Base-by-base conservation (phyloP, 345 rosid genomes). In the Eucalyptus polyanthemos region DNA sequence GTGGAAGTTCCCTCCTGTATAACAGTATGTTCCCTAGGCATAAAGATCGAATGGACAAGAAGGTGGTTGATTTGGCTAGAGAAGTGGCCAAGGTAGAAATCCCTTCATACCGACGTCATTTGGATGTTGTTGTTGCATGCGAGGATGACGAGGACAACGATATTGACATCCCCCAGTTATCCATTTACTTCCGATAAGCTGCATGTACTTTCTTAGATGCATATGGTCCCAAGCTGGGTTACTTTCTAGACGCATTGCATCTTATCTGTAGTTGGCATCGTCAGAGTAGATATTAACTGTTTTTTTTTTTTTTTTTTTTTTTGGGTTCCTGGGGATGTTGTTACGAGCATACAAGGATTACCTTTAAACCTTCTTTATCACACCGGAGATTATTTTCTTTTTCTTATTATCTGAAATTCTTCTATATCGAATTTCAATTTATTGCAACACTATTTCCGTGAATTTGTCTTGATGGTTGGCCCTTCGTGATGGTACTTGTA, bases 81-180 rank as follows among this genome's bases (percentile, higher is more conserved):
- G 99, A 98, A 65, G 97, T 98, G 50, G 99, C 99, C 5, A 96
- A 94, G 90, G 92, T 94, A 21, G 99, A 97, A 81, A 60, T 98
- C 91, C 97, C 98, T 87, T 88, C 96, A 15, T 92, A 94, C 69
- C 92, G 99, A 19, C 91, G 91, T 22, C 99, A 98, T 91, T 90
- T 98, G 60, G 99, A 98, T 91, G 95, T 98, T 37, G 97, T 98
- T 5, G 99, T 98, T 69, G 99, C 99, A 2, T 98, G 99, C 9
- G 99, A 98, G 89, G 99, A 98, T 47, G 94, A 97, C 5, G 95
- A 95, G 69, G 99, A 94, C 76, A 94, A 94, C 8, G 99, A 98
- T 90, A 93, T 97, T 37, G 99, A 98, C 89, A 96, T 96, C 89
- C 99, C 99, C 89, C 97, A 92, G 50, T 80, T 98, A 42, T 97